Conservation (phyloP, 179 eudicot genomes). For the Actinidia chinensis region DNA sequence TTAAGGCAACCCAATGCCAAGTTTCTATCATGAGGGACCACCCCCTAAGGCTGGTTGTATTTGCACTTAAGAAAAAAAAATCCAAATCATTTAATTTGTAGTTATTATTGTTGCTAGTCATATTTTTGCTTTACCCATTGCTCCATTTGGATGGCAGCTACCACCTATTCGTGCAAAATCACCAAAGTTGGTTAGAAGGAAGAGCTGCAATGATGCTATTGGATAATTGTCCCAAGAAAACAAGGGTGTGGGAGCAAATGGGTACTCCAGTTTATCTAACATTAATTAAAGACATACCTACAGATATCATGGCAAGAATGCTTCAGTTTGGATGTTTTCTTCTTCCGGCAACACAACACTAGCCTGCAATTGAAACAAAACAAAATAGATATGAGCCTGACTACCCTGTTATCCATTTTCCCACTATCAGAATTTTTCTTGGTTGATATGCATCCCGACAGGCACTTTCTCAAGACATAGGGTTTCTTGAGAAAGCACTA, state of each 20-base stretch:
- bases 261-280: too few relatives aligned
- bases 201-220: constrained; percentile 62
- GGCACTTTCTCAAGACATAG: too few relatives aligned
- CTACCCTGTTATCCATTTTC: too few relatives aligned
- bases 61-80: background rate
- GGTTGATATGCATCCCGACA: too few relatives aligned
- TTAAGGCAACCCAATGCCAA: constrained; percentile 96
- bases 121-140: background rate
- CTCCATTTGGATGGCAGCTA: constrained; percentile 38
- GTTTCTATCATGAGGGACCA: constrained; percentile 84
- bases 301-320: too few relatives aligned
- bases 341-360: too few relatives aligned
- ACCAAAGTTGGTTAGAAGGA: constrained; percentile 69
- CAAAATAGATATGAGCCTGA: too few relatives aligned
- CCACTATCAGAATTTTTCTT: too few relatives aligned
- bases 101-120: background rate
- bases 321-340: too few relatives aligned
- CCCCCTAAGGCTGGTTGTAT: constrained; percentile 60
- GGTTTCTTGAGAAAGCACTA: too few relatives aligned
- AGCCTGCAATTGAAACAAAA: too few relatives aligned
- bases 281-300: too few relatives aligned
- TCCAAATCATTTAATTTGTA: background rate
- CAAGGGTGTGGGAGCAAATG: constrained; percentile 23
- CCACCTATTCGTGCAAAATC: constrained; percentile 92
- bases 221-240: constrained; percentile 19